Base-by-base conservation (phyloP, 306 rosid genomes). In the Fragaria vesca region DNA sequence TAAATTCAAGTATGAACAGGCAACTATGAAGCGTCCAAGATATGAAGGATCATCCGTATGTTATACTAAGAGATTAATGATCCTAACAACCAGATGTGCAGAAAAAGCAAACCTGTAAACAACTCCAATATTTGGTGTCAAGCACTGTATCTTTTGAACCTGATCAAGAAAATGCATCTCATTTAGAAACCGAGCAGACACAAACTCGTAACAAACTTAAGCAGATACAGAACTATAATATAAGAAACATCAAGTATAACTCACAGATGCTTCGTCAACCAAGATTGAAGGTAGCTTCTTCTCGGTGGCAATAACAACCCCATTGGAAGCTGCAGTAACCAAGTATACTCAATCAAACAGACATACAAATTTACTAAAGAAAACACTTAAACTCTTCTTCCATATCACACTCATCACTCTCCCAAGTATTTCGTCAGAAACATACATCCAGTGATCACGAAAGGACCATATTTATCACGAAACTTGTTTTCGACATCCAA, bases 291-390 rank as follows among this genome's bases (percentile, higher is more conserved):
- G 99, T 20, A 91, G 85, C 86, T 96, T 93, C 93, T 96, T 96
- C 88, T 96, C 99, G 0, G 98, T 93, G 3, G 98, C 99, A 74
- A 96, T 91, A 75, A 96, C 89, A 79, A 96, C 99, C 52, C 98
- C 98, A 85, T 96, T 93, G 28, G 97, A 93, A 90, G 97, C 94
- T 91, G 97, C 85, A 85, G 73, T 43, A 72, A 69, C 73, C 81
- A 84, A 68, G 81, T 61, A 52, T 48, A 66, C 34, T 30, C 71
- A 73, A 45, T 61, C 48, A 60, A 3, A 62, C 10, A 11, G 45
- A 71, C 45, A 71, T 40, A 47, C 9, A 18, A 4, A 32, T 71
- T 48, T 12, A 24, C 57, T 52, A 72, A 52, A 51, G 28, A 50
- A 12, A 74, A 42, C 17, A 12, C 10, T 46, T 45, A 58, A 60